Evolutionary conservation across 225 moss, liverwort and hornwort genomes (phyloP).

Genomic region (Bryum argenteum): DNA sequence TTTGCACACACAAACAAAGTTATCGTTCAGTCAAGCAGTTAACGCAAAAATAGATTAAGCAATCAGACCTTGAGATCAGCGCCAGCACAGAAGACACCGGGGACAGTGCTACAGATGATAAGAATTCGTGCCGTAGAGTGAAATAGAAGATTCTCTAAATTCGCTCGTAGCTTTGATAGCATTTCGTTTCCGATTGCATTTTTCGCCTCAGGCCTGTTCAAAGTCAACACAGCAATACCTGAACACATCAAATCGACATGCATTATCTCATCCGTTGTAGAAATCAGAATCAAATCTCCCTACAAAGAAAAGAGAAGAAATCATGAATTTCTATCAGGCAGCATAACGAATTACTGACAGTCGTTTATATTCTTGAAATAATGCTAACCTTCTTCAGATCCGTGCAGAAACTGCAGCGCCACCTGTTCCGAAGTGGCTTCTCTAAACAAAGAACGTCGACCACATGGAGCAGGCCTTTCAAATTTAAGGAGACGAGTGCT

Average conservation of each 20-base stretch:
- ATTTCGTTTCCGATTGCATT: slow-evolving; percentile 96
- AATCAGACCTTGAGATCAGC: slow-evolving; percentile 89
- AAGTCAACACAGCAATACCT: slow-evolving; percentile 85
- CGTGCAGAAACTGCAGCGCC: slow-evolving; percentile 45
- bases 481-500: slow-evolving; percentile 5
- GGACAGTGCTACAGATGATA: slow-evolving; percentile 77
- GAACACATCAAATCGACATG: slow-evolving; percentile 34
- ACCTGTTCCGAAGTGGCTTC: slow-evolving; percentile 51
- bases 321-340: neutral
- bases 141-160: slow-evolving; percentile 74
- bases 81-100: slow-evolving; percentile 95
- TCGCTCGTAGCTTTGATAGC: slow-evolving; percentile 78
- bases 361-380: neutral
- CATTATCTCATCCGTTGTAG: neutral
- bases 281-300: neutral
- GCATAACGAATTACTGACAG: neutral
- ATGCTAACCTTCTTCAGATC: slow-evolving; percentile 55
- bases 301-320: neutral
- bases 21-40: neutral
- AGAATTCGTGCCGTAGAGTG: slow-evolving; percentile 69
- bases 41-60: slow-evolving; percentile 10
- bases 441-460: slow-evolving; percentile 44
- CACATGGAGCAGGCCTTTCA: slow-evolving; percentile 18
- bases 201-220: slow-evolving; percentile 81
- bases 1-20: neutral